A percentile compares a stretch with the other conserved stretches of the same genome.
Conservation (phyloP, 1,284 basidiomycete species). For the Fomitopsis schrenkii region DNA sequence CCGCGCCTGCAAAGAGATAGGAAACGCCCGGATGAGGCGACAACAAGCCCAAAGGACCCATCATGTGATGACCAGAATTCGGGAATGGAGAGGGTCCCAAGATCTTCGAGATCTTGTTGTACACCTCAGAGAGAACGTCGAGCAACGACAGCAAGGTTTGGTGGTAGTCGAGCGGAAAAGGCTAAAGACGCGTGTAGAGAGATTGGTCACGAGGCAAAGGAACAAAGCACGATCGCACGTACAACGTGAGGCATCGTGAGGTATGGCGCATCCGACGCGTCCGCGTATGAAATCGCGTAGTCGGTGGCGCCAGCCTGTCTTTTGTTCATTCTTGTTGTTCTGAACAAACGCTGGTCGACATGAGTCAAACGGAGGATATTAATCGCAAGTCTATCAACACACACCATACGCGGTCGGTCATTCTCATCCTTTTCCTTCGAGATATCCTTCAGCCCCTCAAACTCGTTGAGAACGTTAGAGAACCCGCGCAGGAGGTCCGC, state of each 20-base stretch:
- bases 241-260: conserved; percentile 75
- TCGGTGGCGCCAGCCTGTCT: conserved; percentile 52
- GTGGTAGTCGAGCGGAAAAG: conserved; percentile 82
- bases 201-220: neutral
- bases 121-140: conserved; percentile 82
- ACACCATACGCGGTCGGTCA: conserved; percentile 77
- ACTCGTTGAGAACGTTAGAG: conserved; percentile 69
- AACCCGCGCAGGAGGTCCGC: conserved; percentile 74
- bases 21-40: conserved; percentile 78
- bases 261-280: conserved; percentile 64
- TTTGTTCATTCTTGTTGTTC: conserved; percentile 47
- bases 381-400: conserved; percentile 9
- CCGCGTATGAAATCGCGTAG: conserved; percentile 55
- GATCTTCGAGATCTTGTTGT: conserved; percentile 78
- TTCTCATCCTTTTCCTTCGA: conserved; percentile 77
- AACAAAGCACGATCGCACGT: conserved; percentile 20
- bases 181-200: conserved; percentile 37
- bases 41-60: conserved; percentile 68
- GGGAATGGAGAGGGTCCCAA: conserved; percentile 75
- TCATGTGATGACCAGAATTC: conserved; percentile 63
- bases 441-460: conserved; percentile 50
- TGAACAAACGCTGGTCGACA: conserved; percentile 51
- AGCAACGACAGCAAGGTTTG: conserved; percentile 82
- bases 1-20: conserved; percentile 56
- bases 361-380: conserved; percentile 6